These are phyloP conservation scores for Trypanosoma conorhini DNA, from an alignment of 208 protist species.

Conservation along the genomic window DNA sequence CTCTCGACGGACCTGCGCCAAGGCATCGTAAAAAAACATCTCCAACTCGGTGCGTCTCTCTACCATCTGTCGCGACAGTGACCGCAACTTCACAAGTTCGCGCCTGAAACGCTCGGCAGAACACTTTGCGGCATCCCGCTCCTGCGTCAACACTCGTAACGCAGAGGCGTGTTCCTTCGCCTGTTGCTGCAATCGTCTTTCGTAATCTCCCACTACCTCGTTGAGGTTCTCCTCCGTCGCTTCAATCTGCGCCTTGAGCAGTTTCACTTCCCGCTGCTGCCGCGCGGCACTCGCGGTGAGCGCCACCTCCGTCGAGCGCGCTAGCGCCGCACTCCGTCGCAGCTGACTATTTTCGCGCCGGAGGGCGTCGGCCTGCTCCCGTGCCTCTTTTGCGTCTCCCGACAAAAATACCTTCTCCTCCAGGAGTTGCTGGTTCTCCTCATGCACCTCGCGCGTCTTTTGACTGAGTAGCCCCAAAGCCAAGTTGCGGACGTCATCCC, in stretches of 20 bases:
- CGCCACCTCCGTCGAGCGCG: conserved; percentile 38
- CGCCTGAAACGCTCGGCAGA: conserved; percentile 44
- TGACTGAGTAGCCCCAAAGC: conserved; percentile 66
- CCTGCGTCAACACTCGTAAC: conserved; percentile 35
- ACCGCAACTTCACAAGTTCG: conserved; percentile 69
- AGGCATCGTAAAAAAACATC: conserved; percentile 82
- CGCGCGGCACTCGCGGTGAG: conserved; percentile 43
- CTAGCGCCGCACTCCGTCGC: conserved; percentile 48
- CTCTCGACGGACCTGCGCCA: conserved; percentile 69
- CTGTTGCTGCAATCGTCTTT: conserved; percentile 41
- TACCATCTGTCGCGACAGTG: conserved; percentile 53
- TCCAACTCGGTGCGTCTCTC: conserved; percentile 79
- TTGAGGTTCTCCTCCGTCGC: conserved; percentile 62
- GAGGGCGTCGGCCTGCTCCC: conserved; percentile 26
- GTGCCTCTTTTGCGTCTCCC: conserved; percentile 38
- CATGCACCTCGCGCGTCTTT: conserved; percentile 65
- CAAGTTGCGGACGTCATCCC: conserved; percentile 51
- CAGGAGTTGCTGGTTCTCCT: conserved; percentile 72
- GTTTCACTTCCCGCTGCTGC: conserved; percentile 41
- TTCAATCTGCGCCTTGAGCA: conserved; percentile 27
- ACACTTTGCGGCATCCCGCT: conserved; percentile 60
- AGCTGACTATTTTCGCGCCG: conserved; percentile 46
- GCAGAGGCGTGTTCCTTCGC: conserved; percentile 31
- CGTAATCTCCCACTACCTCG: conserved; percentile 53
- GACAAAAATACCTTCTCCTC: conserved; percentile 67